Conservation (phyloP, 208 protist species). For the Acanthamoeba triangularis region DNA sequence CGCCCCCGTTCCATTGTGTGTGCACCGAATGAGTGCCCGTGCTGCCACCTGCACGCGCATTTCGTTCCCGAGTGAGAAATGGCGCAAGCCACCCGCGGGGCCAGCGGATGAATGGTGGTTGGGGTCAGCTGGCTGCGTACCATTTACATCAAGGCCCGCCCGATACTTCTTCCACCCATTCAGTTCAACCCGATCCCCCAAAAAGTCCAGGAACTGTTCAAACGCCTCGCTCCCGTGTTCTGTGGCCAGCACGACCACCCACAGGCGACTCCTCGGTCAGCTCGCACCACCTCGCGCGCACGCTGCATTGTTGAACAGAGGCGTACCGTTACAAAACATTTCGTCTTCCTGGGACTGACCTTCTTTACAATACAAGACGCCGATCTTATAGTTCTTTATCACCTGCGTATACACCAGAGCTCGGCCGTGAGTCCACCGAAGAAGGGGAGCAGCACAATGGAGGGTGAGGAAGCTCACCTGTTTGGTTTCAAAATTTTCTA, state of each 20-base stretch:
- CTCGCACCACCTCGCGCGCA: not conserved
- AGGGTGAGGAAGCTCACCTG: not conserved
- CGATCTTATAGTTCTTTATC: slow-evolving; percentile 72
- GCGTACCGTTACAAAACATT: slow-evolving; percentile 74
- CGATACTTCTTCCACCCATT: slow-evolving; percentile 76
- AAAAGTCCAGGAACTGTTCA: slow-evolving; percentile 75
- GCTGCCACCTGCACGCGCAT: not conserved
- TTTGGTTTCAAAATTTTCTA: slow-evolving; percentile 74
- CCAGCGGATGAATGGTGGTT: not conserved
- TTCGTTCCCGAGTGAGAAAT: no score
- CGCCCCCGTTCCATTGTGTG: not conserved
- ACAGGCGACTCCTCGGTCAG: not conserved
- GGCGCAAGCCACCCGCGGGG: no score
- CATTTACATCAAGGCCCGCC: slow-evolving; percentile 79
- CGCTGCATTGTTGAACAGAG: no score
- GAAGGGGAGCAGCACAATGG: not conserved
- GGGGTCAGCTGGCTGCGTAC: not conserved
- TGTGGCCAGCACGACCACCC: not conserved
- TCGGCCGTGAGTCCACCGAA: not conserved
- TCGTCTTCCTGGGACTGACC: slow-evolving; percentile 77
- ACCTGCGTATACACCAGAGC: not conserved
- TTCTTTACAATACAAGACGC: slow-evolving; percentile 78
- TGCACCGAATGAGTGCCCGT: slow-evolving; percentile 72
- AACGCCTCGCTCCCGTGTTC: slow-evolving; percentile 79
- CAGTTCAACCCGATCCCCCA: slow-evolving; percentile 79